phyloP scores from a whole-genome alignment of 108 stramenopile genomes.

The Seminavis robusta region DNA sequence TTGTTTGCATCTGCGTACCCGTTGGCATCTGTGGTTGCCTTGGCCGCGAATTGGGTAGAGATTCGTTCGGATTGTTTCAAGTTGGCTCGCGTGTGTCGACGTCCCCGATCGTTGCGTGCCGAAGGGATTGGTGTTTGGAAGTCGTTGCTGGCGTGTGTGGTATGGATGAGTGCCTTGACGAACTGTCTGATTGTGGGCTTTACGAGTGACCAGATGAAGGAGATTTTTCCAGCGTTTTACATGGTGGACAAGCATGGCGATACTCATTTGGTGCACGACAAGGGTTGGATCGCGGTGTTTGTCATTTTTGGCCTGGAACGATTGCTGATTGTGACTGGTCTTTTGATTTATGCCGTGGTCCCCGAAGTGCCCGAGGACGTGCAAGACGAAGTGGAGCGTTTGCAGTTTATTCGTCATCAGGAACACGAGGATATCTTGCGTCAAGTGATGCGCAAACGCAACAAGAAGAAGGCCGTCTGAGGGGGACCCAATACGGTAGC shows the following conservation, averaged over 20 bases:
- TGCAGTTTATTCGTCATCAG: conserved; percentile 26
- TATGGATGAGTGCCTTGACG: conserved; percentile 64
- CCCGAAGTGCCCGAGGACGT: conserved; percentile 47
- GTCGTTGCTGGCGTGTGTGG: conserved; percentile 41
- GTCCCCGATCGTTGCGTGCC: conserved; percentile 19
- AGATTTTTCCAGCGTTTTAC: conserved; percentile 70
- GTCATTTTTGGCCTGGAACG: conserved; percentile 77
- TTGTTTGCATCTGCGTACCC: conserved; percentile 84
- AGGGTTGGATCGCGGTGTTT: conserved; percentile 65
- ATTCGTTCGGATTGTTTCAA: conserved; percentile 68
- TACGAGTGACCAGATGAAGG: conserved; percentile 67
- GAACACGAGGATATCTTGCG: background rate
- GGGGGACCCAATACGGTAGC: no score
- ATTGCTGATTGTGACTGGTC: conserved; percentile 39
- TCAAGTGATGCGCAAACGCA: no score
- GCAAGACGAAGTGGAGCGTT: conserved; percentile 27
- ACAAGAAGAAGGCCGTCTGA: no score
- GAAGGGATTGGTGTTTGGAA: conserved; percentile 72
- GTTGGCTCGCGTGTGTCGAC: conserved; percentile 50
- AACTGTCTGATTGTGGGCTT: conserved; percentile 81
- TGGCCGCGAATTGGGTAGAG: conserved; percentile 63
- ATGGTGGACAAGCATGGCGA: conserved; percentile 32
- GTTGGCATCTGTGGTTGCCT: conserved; percentile 58
- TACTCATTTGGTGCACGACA: conserved; percentile 40
- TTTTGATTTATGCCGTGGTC: conserved; percentile 31